Evolutionary conservation across 441 rosid species (phyloP).

Genomic region (Adansonia rubrostipa): DNA sequence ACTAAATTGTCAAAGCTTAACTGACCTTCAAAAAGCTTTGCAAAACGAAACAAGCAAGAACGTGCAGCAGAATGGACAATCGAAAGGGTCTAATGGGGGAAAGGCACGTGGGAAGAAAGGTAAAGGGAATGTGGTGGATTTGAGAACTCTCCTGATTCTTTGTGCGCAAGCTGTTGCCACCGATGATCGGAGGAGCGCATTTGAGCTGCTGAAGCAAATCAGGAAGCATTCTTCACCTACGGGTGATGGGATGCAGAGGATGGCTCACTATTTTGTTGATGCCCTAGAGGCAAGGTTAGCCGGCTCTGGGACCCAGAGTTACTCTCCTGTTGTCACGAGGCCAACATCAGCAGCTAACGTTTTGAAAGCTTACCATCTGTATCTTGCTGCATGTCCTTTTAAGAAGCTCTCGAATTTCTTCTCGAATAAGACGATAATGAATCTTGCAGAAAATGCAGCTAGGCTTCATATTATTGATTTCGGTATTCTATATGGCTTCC

Average conservation of each 20-base stretch:
- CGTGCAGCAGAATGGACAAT: slow-evolving; percentile 32
- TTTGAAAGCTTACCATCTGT: slow-evolving; percentile 53
- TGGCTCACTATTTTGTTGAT: slow-evolving; percentile 48
- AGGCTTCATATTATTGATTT: slow-evolving; percentile 54
- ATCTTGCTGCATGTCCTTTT: slow-evolving; percentile 52
- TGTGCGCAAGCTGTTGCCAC: slow-evolving; percentile 56
- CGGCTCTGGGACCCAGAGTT: slow-evolving; percentile 49
- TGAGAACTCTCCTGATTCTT: slow-evolving; percentile 50
- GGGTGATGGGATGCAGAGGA: slow-evolving; percentile 60
- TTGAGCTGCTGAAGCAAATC: slow-evolving; percentile 45
- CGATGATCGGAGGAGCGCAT: slow-evolving; percentile 44
- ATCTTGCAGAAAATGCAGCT: slow-evolving; percentile 42
- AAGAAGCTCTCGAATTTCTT: slow-evolving; percentile 49
- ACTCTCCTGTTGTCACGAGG: slow-evolving; percentile 36
- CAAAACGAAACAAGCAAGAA: slow-evolving; percentile 41
- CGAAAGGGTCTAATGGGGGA: slow-evolving; percentile 33
- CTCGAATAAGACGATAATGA: slow-evolving; percentile 51
- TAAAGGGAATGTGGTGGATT: slow-evolving; percentile 46
- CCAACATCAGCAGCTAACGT: slow-evolving; percentile 46
- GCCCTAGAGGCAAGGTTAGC: slow-evolving; percentile 55
- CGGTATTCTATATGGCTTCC: slow-evolving; percentile 53
- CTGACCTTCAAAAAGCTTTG: slow-evolving; percentile 53
- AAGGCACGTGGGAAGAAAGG: slow-evolving; percentile 44
- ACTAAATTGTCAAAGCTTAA: slow-evolving; percentile 47
- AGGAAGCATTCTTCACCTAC: slow-evolving; percentile 49